Evolutionary conservation across 106 monocot species (phyloP).

Genomic region (Alisma plantagoaquatica): DNA sequence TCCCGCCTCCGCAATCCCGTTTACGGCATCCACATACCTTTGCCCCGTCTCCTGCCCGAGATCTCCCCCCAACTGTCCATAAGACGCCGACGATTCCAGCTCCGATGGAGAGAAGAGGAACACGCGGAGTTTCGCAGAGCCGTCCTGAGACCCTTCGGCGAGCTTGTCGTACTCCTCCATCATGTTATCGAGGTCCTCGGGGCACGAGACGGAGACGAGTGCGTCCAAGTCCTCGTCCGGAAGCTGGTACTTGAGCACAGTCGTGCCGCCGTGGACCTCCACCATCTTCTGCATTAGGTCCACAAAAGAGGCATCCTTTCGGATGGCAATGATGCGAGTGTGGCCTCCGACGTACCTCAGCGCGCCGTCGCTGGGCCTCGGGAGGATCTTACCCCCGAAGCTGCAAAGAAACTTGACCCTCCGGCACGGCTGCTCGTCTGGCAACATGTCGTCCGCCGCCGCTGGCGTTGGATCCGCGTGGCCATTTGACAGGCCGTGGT

Average conservation of each 20-base stretch:
- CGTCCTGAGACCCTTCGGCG: constrained; percentile 33
- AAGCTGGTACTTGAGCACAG: constrained; percentile 81
- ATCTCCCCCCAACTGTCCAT: constrained; percentile 42
- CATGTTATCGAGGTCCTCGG: constrained; percentile 89
- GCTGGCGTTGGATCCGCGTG: no score
- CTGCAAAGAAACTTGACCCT: constrained; percentile 70
- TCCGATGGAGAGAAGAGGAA: constrained; percentile 67
- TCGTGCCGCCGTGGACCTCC: constrained; percentile 33
- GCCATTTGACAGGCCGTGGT: no score
- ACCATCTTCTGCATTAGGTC: constrained; percentile 53
- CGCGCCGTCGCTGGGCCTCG: constrained; percentile 78
- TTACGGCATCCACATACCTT: constrained; percentile 80
- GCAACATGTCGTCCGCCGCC: no score
- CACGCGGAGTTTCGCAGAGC: constrained; percentile 68
- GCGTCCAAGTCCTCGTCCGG: constrained; percentile 87
- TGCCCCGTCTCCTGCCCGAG: constrained; percentile 59
- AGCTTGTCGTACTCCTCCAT: constrained; percentile 78
- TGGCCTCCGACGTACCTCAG: constrained; percentile 93
- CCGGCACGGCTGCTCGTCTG: no score
- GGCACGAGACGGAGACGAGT: constrained; percentile 68
- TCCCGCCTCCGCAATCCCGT: constrained; percentile 94
- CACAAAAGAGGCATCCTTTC: constrained; percentile 55
- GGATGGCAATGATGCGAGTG: constrained; percentile 59
- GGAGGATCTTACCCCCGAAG: constrained; percentile 85
- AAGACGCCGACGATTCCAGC: constrained; percentile 30